Conservation (phyloP, 306 rosid genomes). For the apple (Malus domestica) region DNA sequence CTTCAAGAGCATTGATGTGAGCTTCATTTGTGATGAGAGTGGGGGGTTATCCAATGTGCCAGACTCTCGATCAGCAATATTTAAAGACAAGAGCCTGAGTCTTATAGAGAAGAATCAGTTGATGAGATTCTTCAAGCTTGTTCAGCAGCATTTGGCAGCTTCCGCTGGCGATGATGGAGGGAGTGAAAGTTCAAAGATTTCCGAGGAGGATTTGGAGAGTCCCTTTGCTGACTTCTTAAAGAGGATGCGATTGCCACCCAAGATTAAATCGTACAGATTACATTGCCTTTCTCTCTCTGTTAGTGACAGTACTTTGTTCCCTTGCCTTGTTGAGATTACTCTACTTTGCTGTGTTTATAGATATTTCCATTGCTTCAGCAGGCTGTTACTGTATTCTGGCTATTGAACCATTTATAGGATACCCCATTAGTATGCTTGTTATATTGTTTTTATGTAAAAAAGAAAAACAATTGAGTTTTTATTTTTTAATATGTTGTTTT, state of each 20-base stretch:
- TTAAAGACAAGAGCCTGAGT: conserved; percentile 63
- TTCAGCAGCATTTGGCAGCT: conserved; percentile 61
- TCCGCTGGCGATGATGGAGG: conserved; percentile 18
- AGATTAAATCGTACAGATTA: conserved; percentile 76
- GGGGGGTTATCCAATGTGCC: conserved; percentile 57
- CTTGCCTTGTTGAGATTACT: not conserved
- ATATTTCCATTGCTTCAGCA: not conserved
- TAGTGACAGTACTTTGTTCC: conserved; percentile 36
- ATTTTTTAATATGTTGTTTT: not conserved
- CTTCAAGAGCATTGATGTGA: conserved; percentile 68
- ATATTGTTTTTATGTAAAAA: not conserved
- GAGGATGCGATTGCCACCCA: conserved; percentile 64
- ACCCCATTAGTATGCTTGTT: not conserved
- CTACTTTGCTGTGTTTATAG: not conserved
- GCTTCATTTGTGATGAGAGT: conserved; percentile 41
- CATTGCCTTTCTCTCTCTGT: conserved; percentile 32
- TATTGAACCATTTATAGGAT: not conserved
- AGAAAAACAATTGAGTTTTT: not conserved
- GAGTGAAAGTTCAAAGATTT: conserved; percentile 34
- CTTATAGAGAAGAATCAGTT: conserved; percentile 72
- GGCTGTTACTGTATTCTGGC: not conserved
- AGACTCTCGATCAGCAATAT: conserved; percentile 84
- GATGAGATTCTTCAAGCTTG: conserved; percentile 84
- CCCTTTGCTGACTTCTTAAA: conserved; percentile 62
- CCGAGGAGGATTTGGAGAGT: conserved; percentile 71